phyloP scores from a whole-genome alignment of 345 rosid species.

The Aurinia saxatilis region DNA sequence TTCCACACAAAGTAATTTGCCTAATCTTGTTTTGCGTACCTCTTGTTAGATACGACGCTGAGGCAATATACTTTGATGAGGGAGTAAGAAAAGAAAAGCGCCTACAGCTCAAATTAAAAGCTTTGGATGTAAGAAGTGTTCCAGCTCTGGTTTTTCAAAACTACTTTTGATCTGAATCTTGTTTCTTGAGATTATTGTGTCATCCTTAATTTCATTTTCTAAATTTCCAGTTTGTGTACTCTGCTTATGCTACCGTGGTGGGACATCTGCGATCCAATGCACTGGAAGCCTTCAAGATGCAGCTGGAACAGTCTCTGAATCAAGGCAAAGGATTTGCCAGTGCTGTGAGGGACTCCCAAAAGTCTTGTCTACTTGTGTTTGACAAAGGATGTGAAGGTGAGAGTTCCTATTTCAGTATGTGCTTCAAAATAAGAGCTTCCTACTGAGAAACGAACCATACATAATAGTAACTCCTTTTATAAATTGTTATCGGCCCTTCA shows the following conservation, averaged over 20 bases:
- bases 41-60: slow-evolving; percentile 50
- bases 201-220: slow-evolving; percentile 5
- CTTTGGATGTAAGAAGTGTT: slow-evolving; percentile 49
- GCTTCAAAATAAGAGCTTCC: neutral
- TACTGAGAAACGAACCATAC: neutral
- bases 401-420: neutral
- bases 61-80: slow-evolving; percentile 67
- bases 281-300: slow-evolving; percentile 43
- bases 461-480: neutral
- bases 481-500: slow-evolving; percentile 15
- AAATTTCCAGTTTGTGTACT: slow-evolving; percentile 42
- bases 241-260: slow-evolving; percentile 46
- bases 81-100: slow-evolving; percentile 59
- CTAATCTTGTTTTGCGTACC: slow-evolving; percentile 14
- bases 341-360: slow-evolving; percentile 38
- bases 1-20: neutral
- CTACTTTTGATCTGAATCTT: neutral
- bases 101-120: slow-evolving; percentile 46
- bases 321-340: slow-evolving; percentile 60
- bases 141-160: neutral
- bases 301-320: slow-evolving; percentile 42
- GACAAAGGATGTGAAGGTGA: slow-evolving; percentile 63
- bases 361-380: slow-evolving; percentile 50
- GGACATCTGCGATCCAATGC: slow-evolving; percentile 51
- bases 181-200: neutral